Evolutionary conservation across 805 yeast genomes (phyloP).

Genomic region (Ogataea pini): DNA sequence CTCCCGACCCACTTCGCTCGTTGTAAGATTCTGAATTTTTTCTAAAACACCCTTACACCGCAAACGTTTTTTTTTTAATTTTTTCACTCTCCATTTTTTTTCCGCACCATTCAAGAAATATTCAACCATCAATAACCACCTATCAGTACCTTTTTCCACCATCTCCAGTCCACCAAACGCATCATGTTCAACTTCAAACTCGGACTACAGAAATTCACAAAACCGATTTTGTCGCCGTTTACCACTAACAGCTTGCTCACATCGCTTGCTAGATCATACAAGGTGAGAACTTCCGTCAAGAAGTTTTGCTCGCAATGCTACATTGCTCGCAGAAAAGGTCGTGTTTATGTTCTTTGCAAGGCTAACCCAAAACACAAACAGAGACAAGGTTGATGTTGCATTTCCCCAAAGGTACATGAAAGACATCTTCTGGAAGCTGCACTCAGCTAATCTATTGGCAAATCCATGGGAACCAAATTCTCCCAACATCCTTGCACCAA

Average conservation of each 20-base stretch:
- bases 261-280: constrained; percentile 64
- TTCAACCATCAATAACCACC: too few species aligned
- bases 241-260: constrained; percentile 17
- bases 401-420: too few species aligned
- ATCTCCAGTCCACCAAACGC: not conserved
- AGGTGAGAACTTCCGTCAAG: constrained; percentile 89
- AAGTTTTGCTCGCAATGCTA: constrained; percentile 91
- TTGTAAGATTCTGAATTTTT: too few species aligned
- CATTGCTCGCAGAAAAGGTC: constrained; percentile 91
- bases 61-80: not conserved
- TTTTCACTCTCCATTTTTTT: not conserved
- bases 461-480: too few species aligned
- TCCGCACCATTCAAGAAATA: not conserved
- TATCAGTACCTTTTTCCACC: too few species aligned
- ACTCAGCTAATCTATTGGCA: too few species aligned
- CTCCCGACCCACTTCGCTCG: too few species aligned
- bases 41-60: not conserved
- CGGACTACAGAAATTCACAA: constrained; percentile 26
- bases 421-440: too few species aligned
- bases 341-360: constrained; percentile 91
- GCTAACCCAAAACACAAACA: constrained; percentile 92
- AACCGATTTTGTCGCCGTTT: constrained; percentile 17
- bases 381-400: constrained; percentile 64
- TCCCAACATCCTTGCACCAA: not conserved
- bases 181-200: constrained; percentile 28